These are phyloP conservation scores for Aspergillus bertholletiae DNA, from an alignment of 495 filamentous ascomycete species.

Conservation along the genomic window DNA sequence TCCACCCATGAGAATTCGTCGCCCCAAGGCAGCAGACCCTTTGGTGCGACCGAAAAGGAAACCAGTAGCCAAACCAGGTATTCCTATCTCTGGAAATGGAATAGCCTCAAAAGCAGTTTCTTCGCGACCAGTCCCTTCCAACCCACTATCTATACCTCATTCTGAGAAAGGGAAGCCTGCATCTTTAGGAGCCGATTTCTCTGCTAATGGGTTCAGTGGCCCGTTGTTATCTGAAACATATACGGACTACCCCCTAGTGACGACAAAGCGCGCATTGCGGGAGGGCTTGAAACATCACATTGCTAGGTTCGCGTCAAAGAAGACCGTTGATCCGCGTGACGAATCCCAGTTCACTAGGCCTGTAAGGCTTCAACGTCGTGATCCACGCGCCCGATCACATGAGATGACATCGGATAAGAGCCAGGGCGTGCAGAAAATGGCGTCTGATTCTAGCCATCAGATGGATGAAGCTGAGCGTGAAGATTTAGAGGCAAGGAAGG, in stretches of 20 bases:
- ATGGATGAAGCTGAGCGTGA: constrained; percentile 68
- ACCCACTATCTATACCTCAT: constrained; percentile 5
- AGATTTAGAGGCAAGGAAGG: constrained; percentile 62
- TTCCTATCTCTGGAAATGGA: constrained; percentile 14
- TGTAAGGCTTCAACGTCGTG: constrained; percentile 81
- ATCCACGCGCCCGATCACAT: constrained; percentile 67
- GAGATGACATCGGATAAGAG: constrained; percentile 39
- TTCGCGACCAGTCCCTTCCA: constrained; percentile 16
- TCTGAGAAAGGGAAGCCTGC: constrained; percentile 13
- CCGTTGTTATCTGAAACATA: constrained; percentile 47
- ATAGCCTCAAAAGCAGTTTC: constrained; percentile 25
- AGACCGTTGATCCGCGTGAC: constrained; percentile 66
- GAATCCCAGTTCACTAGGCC: constrained; percentile 81
- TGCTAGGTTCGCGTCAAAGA: constrained; percentile 67
- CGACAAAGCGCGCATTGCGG: constrained; percentile 74
- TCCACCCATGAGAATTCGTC: constrained; percentile 38
- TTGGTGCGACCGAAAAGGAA: constrained; percentile 62
- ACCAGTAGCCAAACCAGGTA: constrained; percentile 26
- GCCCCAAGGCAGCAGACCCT: constrained; percentile 59
- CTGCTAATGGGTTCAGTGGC: constrained; percentile 58
- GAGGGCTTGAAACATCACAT: constrained; percentile 84
- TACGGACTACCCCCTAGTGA: constrained; percentile 68
- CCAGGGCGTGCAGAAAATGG: constrained; percentile 36
- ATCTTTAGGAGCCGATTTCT: constrained; percentile 33
- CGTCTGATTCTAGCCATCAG: constrained; percentile 29